Conservation (phyloP, 202 grass and related monocot species). For the Saccharum hybrid region DNA sequence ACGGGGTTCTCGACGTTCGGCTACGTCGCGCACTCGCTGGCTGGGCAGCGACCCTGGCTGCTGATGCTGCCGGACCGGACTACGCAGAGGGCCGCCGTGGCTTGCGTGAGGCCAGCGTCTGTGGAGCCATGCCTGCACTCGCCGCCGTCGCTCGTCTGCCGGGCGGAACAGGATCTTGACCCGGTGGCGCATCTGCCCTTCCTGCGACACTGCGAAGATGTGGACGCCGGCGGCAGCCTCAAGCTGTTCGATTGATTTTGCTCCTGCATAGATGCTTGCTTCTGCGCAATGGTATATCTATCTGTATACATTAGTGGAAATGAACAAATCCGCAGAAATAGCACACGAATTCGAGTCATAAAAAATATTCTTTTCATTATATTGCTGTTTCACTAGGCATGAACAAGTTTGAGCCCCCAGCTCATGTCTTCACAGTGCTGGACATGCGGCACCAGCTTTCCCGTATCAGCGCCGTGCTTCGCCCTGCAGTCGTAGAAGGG, state of each 20-base stretch:
- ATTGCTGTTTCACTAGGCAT: constrained; percentile 39
- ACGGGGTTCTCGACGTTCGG: constrained; percentile 80
- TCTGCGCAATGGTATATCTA: neutral
- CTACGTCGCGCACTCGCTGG: constrained; percentile 73
- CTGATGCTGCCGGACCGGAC: constrained; percentile 36
- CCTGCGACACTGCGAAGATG: constrained; percentile 70
- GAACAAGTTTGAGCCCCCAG: constrained; percentile 61
- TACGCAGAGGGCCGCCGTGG: constrained; percentile 21
- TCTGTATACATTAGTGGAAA: neutral
- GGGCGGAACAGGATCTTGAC: constrained; percentile 39
- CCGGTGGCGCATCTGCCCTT: constrained; percentile 52
- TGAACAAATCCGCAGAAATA: neutral
- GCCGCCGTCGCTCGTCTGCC: constrained; percentile 59
- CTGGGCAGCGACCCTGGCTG: constrained; percentile 53
- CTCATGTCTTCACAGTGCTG: constrained; percentile 59
- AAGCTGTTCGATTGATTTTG: constrained; percentile 59
- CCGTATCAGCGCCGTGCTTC: constrained; percentile 38
- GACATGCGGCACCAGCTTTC: constrained; percentile 54
- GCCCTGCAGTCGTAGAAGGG: constrained; percentile 51
- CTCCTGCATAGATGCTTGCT: neutral
- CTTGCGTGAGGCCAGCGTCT: constrained; percentile 59
- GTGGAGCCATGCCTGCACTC: constrained; percentile 86
- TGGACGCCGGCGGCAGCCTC: constrained; percentile 28
- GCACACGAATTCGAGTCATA: neutral
- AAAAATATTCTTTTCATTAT: constrained; percentile 20